phyloP scores from a whole-genome alignment of 1,284 basidiomycete genomes.

The Megacollybia platyphylla region DNA sequence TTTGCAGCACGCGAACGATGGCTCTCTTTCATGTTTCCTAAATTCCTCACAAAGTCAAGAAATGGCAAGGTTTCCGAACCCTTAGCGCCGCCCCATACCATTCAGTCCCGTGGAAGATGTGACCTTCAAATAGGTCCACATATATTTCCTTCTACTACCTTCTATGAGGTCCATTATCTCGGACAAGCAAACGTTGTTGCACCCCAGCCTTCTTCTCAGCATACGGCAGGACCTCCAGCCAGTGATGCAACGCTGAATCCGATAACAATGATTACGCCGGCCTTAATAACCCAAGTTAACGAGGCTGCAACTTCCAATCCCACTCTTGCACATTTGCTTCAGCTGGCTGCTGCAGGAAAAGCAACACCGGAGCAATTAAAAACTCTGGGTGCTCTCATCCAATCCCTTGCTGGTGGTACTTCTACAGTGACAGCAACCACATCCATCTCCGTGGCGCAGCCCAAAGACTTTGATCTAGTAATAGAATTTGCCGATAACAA shows the following conservation, averaged over 20 bases:
- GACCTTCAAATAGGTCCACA: conserved; percentile 63
- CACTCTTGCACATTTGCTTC: conserved; percentile 46
- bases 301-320: conserved; percentile 50
- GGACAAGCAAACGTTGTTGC: background rate
- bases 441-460: conserved; percentile 10
- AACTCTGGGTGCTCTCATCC: conserved; percentile 50
- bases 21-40: conserved; percentile 56
- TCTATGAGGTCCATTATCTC: conserved; percentile 56
- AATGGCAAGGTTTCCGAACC: conserved; percentile 37
- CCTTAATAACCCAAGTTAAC: conserved; percentile 51
- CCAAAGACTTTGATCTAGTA: conserved; percentile 51
- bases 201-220: background rate
- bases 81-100: conserved; percentile 48
- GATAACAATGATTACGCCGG: conserved; percentile 29
- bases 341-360: conserved; percentile 41
- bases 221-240: background rate
- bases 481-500: conserved; percentile 54
- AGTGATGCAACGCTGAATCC: background rate
- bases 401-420: conserved; percentile 27
- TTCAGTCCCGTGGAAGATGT: conserved; percentile 50
- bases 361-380: conserved; percentile 52
- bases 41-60: conserved; percentile 40
- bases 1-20: conserved; percentile 52
- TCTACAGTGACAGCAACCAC: conserved; percentile 5
- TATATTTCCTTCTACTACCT: conserved; percentile 44